These are phyloP conservation scores for Suillus paluster DNA, from an alignment of 768 basidiomycete genomes.

Conservation along the genomic window DNA sequence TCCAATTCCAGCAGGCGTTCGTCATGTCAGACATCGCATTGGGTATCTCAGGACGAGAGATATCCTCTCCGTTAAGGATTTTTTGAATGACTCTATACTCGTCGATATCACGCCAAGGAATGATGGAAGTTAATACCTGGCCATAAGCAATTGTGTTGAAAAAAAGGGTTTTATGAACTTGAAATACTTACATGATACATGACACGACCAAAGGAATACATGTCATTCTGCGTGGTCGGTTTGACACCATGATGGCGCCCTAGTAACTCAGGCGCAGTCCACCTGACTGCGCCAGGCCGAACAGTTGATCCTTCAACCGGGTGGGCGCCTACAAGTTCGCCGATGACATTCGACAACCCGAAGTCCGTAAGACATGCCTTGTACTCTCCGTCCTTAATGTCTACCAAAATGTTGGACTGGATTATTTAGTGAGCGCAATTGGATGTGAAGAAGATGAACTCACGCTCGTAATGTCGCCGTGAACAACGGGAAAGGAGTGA, in stretches of 20 bases:
- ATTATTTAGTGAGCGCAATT: too few species aligned
- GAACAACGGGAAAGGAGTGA: conserved; percentile 17
- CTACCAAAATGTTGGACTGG: conserved; percentile 24
- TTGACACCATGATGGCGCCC: conserved; percentile 23
- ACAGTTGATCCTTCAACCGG: conserved; percentile 32
- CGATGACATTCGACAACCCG: conserved; percentile 45
- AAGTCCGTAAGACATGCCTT: conserved; percentile 49
- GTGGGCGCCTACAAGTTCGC: conserved; percentile 31
- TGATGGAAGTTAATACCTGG: not conserved
- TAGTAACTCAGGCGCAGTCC: conserved; percentile 20
- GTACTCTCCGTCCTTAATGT: conserved; percentile 14
- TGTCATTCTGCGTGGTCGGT: conserved; percentile 36
- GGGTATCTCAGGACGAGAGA: not conserved
- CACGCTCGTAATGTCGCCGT: conserved; percentile 24
- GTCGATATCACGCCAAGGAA: not conserved
- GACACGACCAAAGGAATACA: conserved; percentile 42
- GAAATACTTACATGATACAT: conserved; percentile 12
- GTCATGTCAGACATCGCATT: not conserved
- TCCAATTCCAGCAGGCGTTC: not conserved
- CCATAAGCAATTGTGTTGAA: not conserved
- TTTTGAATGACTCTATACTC: not conserved
- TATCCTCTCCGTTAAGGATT: not conserved
- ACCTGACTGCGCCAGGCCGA: conserved; percentile 4
- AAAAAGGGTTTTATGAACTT: not conserved
- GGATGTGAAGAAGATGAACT: not conserved